Evolutionary conservation across 2,329 filamentous ascomycete species (phyloP), one percentile per base, ranked within the genome.

Genomic region (Penicillium psychrosexuale): DNA sequence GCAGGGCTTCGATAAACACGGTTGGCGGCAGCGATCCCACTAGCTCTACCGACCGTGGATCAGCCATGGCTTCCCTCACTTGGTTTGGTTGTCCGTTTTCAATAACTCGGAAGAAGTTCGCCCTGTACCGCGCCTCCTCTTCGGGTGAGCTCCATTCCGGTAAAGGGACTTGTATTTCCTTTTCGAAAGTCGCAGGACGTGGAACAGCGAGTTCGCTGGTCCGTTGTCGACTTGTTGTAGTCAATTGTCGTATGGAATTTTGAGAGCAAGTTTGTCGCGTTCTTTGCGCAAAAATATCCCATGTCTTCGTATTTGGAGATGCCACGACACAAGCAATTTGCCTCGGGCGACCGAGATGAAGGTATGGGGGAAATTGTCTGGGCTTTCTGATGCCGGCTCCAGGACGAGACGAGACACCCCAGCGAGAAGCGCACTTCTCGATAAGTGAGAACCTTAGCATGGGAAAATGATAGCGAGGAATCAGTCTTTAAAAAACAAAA

Each of bases 1-100:
- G 79, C 30, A 92, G 69, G 9, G 88, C 80, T 59, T 88, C 84
- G 1, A 84, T 83, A 64, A 91, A 85, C 0, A 80, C 80, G 1
- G 79, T 75, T 1, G 77, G 69, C 0, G 86, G 78, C 22, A 91
- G 67, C 5, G 61, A 64, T 50, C 66, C 62, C 46, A 74, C 60
- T 19, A 70, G 47, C 11, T 60, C 49, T 17, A 59, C 59, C 57
- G 68, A 72, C 40, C 62, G 62, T 48, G 68, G 66, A 43, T 73
- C 63, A 11, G 62, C 60, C 55, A 78, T 57, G 7, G 68, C 69
- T 38, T 69, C 56, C 59, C 77, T 69, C 22, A 77, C 66, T 49
- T 70, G 72, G 42, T 76, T 71, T 2, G 76, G 75, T 50, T 77
- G 72, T 27, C 66, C 69, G 53, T 72, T 64, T 53, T 67, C 58